Conservation (phyloP, 2,329 filamentous ascomycete species). For the Madurella fahalii region DNA sequence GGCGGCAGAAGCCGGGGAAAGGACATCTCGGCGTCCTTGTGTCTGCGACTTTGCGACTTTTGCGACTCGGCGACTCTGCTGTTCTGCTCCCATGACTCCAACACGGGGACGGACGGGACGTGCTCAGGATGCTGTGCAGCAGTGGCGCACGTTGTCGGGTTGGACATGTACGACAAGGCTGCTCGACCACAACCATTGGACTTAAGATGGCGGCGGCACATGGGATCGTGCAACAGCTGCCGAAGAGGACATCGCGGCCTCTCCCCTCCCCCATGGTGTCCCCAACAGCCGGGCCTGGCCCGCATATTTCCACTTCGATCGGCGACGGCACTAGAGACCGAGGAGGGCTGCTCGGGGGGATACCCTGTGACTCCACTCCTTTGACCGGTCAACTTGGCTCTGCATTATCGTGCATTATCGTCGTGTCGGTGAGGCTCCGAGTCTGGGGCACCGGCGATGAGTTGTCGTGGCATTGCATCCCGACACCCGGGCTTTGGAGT, state of each 20-base stretch:
- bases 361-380: constrained; percentile 5
- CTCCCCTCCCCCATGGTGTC: neutral
- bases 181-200: too few relatives aligned
- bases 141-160: constrained; percentile 15
- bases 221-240: too few relatives aligned
- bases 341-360: neutral
- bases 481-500: constrained; percentile 2
- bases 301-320: constrained; percentile 7
- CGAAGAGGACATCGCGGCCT: neutral
- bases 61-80: neutral
- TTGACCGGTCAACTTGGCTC: constrained; percentile 16
- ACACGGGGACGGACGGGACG: neutral
- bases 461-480: constrained; percentile 21
- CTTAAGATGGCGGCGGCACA: neutral
- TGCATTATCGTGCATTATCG: constrained; percentile 21
- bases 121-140: constrained; percentile 12
- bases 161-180: constrained; percentile 5
- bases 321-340: constrained; percentile 2
- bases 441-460: constrained; percentile 6
- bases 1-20: constrained; percentile 11
- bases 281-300: constrained; percentile 7
- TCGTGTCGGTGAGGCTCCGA: constrained; percentile 20
- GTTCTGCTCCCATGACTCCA: neutral
- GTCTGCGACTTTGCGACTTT: too few relatives aligned
- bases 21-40: neutral